Evolutionary conservation across 352 stramenopile species (phyloP).

Genomic region (Thalassiosira livingstoniorum): DNA sequence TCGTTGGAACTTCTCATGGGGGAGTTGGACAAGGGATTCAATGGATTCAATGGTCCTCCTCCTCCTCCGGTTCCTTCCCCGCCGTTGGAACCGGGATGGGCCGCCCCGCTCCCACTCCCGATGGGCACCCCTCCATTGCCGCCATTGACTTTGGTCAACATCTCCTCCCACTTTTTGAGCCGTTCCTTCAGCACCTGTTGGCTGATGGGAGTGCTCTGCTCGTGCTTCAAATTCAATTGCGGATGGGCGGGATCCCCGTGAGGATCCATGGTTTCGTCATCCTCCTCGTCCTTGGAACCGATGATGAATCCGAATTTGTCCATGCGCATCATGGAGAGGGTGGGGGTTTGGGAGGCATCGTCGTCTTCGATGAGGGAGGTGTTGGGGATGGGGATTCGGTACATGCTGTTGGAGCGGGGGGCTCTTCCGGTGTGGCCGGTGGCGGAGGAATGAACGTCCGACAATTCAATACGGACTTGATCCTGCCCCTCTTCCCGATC

Average conservation of each 20-base stretch:
- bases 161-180: no score
- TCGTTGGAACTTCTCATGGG: not conserved
- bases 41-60: no score
- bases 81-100: not conserved
- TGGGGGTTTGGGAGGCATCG: not conserved
- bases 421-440: no score
- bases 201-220: no score
- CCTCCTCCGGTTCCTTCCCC: no score
- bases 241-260: not conserved
- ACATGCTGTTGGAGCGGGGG: no score
- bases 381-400: not conserved
- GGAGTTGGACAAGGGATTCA: no score
- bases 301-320: slow-evolving; percentile 52
- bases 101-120: not conserved
- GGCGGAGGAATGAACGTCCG: no score
- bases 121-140: no score
- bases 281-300: slow-evolving; percentile 2
- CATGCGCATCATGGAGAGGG: not conserved
- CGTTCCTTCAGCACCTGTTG: no score
- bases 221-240: no score
- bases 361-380: not conserved
- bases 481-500: not conserved
- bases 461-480: not conserved
- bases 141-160: no score
- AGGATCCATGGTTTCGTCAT: not conserved